A percentile compares a stretch with the other conserved stretches of the same genome.
These are phyloP conservation scores for Tylopilus vinaceipallidus DNA, from an alignment of 768 basidiomycete species.

Conservation along the genomic window DNA sequence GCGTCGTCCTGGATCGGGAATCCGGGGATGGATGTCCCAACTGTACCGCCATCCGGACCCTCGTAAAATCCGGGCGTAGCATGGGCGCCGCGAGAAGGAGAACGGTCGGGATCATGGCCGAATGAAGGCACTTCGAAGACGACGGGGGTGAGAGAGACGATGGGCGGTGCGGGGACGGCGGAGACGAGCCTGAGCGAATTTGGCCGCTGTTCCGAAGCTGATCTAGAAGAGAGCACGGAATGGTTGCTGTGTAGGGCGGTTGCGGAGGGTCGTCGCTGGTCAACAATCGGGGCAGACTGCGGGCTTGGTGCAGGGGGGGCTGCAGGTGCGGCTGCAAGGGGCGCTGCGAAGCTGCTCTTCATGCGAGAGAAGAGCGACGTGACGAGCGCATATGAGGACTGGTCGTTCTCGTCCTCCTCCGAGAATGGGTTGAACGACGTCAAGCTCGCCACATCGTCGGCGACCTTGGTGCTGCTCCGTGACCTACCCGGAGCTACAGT, in stretches of 20 bases:
- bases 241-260: slow-evolving; percentile 41
- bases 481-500: slow-evolving; percentile 54
- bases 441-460: slow-evolving; percentile 64
- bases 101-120: slow-evolving; percentile 59
- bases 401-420: slow-evolving; percentile 90
- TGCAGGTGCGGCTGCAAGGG: slow-evolving; percentile 52
- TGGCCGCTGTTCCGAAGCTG: slow-evolving; percentile 52
- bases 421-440: slow-evolving; percentile 91
- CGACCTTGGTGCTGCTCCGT: slow-evolving; percentile 55
- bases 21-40: slow-evolving; percentile 82
- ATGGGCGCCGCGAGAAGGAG: slow-evolving; percentile 50
- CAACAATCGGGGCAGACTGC: slow-evolving; percentile 33
- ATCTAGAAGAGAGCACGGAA: slow-evolving; percentile 47
- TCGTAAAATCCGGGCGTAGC: slow-evolving; percentile 57
- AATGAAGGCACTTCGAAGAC: slow-evolving; percentile 77
- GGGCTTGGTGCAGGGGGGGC: slow-evolving; percentile 35
- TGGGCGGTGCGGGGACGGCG: slow-evolving; percentile 68
- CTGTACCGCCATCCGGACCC: slow-evolving; percentile 49
- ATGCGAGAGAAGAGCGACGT: slow-evolving; percentile 78
- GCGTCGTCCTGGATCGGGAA: slow-evolving; percentile 93
- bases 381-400: slow-evolving; percentile 81
- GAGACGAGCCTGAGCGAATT: slow-evolving; percentile 52
- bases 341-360: slow-evolving; percentile 74
- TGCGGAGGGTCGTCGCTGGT: slow-evolving; percentile 62
- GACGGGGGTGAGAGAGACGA: slow-evolving; percentile 83